Evolutionary conservation across 352 stramenopile species (phyloP), one percentile per base, ranked within the genome.

Genomic region (Peronospora farinosa): DNA sequence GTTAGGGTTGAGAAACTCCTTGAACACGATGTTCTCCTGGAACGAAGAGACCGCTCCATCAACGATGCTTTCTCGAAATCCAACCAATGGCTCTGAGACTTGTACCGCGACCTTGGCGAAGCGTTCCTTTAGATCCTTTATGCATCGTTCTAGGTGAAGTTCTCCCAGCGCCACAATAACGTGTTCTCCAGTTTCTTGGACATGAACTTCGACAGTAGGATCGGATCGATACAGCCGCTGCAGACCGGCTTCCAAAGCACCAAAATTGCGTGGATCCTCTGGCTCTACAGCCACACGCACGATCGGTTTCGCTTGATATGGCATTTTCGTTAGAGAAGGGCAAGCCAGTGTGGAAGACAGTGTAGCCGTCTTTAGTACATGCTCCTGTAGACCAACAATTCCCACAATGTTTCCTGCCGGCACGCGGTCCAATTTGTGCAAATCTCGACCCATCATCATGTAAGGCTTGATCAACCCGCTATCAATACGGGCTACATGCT

Each of bases 361-460:
- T 8, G 89, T 97, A 2, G 89, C 89, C 0, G 86, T 93, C 78
- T 97, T 97, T 32, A 96, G 58, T 9, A 97, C 74, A 49, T 86
- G 69, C 16, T 89, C 73, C 15, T 95, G 85, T 3, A 97, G 63
- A 25, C 88, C 88, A 6, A 92, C 70, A 31, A 97, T 78, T 1
- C 82, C 88, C 3, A 96, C 78, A 30, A 96, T 92, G 55, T 96
- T 96, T 27, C 89, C 89, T 0, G 89, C 87, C 0, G 88, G 84
- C 2, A 96, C 88, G 13, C 67, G 65, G 11, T 73, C 52, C 7
- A 95, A 57, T 8, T 78, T 72, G 32, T 94, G 67, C 25, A 97
- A 64, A 41, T 95, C 86, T 0, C 85, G 75, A 0, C 87, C 88
- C 89, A 97, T 97, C 75, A 96, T 91, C 80, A 97, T 92, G 60